These are phyloP conservation scores for Paratrypanosoma confusum DNA, from an alignment of 208 protist genomes.

Conservation along the genomic window DNA sequence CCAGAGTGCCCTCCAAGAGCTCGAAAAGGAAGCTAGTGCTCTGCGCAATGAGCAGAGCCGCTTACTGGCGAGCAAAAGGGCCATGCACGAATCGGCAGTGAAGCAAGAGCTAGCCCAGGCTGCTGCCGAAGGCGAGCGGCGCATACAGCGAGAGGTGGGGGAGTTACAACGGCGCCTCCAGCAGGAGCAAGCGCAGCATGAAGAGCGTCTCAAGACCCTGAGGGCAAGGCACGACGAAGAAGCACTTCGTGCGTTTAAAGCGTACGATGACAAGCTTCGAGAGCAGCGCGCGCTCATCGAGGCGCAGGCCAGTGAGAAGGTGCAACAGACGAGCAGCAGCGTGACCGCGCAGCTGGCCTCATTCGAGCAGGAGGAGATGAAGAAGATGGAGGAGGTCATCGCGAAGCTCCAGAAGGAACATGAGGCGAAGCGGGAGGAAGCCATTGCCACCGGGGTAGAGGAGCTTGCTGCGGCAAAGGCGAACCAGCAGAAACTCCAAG, in stretches of 20 bases:
- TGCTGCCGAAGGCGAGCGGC: constrained; percentile 8
- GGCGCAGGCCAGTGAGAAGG: constrained; percentile 15
- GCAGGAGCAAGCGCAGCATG: constrained; percentile 9
- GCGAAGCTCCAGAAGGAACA: constrained; percentile 4
- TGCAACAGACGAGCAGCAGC: constrained; percentile 16
- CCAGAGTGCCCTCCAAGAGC: constrained; percentile 20
- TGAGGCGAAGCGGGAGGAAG: constrained; percentile 10
- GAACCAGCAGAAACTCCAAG: not conserved
- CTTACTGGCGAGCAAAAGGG: constrained; percentile 8
- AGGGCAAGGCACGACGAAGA: constrained; percentile 7
- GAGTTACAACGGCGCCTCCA: not conserved
- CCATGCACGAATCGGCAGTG: constrained; percentile 15
- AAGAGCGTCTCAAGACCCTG: constrained; percentile 2
- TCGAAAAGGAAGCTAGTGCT: constrained; percentile 19
- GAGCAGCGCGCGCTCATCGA: not conserved
- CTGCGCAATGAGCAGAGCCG: constrained; percentile 8
- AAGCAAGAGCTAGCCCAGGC: constrained; percentile 11
- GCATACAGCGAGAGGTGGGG: constrained; percentile 9
- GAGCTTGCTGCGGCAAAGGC: not conserved
- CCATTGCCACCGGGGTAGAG: not conserved
- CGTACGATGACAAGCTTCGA: constrained; percentile 2
- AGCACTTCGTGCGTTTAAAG: too few relatives aligned
- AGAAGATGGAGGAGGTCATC: not conserved
- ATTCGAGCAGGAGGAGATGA: constrained; percentile 8
- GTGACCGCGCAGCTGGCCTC: not conserved